phyloP scores from a whole-genome alignment of 306 rosid genomes.

The Abrus pulchellus region DNA sequence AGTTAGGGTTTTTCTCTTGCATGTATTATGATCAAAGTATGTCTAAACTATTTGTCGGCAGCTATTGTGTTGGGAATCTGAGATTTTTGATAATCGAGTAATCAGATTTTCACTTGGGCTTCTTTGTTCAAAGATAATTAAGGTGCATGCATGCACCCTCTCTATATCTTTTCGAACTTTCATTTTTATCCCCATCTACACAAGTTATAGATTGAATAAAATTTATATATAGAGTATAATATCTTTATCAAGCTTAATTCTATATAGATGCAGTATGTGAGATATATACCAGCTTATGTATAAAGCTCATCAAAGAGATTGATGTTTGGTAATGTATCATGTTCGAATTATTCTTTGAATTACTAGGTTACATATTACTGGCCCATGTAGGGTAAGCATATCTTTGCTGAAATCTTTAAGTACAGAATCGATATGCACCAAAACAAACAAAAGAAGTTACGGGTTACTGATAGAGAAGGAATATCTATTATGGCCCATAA shows the following conservation, averaged over 20 bases:
- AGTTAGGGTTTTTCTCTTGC: constrained; percentile 50
- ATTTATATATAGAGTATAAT: not conserved
- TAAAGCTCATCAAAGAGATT: not conserved
- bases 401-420: constrained; percentile 14
- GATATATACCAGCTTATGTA: not conserved
- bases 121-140: not conserved
- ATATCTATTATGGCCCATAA: not conserved
- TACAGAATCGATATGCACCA: not conserved
- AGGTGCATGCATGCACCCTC: not conserved
- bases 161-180: not conserved
- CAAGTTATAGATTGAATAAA: not conserved
- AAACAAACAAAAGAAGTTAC: not conserved
- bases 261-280: not conserved
- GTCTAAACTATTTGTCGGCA: constrained; percentile 43
- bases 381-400: constrained; percentile 18
- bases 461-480: not conserved
- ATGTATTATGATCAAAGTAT: constrained; percentile 30
- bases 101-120: constrained; percentile 34
- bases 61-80: constrained; percentile 38
- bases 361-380: constrained; percentile 10
- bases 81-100: constrained; percentile 20
- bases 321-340: not conserved
- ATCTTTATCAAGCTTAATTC: constrained; percentile 5
- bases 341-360: not conserved
- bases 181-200: not conserved